Percentiles rank a stretch among this genome's conserved stretches.
Conservation (phyloP, 306 rosid genomes). For the Cicer arietinum region DNA sequence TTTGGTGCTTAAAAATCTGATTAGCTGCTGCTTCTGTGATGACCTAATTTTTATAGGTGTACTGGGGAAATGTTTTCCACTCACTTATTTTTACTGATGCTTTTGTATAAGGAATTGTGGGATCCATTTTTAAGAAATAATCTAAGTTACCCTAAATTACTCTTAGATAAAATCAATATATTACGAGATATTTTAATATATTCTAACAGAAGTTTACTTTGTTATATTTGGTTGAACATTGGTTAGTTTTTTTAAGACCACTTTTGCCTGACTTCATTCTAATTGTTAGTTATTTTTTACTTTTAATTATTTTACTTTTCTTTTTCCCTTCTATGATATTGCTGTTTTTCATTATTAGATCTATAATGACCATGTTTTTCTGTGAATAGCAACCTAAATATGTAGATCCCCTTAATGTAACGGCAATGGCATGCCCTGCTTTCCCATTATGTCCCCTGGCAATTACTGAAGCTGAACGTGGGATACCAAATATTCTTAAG, state of each 20-base stretch:
- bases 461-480: slow-evolving; percentile 96
- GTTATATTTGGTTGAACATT: slow-evolving; percentile 21
- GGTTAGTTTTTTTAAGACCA: slow-evolving; percentile 8
- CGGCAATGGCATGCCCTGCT: slow-evolving; percentile 99
- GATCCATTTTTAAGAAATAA: neutral
- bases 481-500: slow-evolving; percentile 89
- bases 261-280: slow-evolving; percentile 17
- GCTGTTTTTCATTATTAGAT: slow-evolving; percentile 17
- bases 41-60: neutral
- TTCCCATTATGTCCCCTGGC: slow-evolving; percentile 97
- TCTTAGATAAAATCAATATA: neutral
- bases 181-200: neutral
- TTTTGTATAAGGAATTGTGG: slow-evolving; percentile 22
- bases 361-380: slow-evolving; percentile 43
- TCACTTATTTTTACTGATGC: neutral
- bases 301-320: neutral
- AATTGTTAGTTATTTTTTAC: slow-evolving; percentile 6
- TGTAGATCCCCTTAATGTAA: slow-evolving; percentile 92
- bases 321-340: neutral
- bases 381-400: slow-evolving; percentile 74
- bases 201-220: neutral
- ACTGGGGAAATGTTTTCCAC: neutral
- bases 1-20: slow-evolving; percentile 20
- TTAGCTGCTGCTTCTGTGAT: slow-evolving; percentile 25
- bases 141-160: slow-evolving; percentile 11